A percentile compares a stretch with the other conserved stretches of the same genome.
Conservation (phyloP, 208 protist species). For the Giardia muris region DNA sequence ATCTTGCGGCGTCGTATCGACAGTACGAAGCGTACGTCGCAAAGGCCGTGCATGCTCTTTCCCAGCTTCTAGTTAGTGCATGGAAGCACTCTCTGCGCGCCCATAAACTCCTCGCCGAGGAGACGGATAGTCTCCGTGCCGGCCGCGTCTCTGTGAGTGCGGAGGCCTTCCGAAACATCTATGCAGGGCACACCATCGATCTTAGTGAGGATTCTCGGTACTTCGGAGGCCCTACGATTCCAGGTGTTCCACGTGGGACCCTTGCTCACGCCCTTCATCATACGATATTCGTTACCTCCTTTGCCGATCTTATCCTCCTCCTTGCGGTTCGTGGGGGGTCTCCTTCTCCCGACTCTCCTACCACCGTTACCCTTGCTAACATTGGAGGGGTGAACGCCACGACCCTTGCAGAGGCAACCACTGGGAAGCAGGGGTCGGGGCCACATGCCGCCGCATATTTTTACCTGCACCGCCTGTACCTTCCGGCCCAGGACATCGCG, state of each 20-base stretch:
- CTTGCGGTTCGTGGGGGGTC: neutral
- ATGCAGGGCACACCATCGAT: neutral
- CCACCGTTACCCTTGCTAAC: neutral
- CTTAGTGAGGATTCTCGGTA: neutral
- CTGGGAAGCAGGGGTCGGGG: neutral
- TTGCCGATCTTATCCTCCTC: neutral
- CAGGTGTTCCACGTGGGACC: neutral
- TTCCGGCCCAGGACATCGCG: neutral
- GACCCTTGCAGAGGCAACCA: neutral
- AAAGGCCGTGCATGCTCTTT: constrained; percentile 13
- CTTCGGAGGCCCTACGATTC: neutral
- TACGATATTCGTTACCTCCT: neutral
- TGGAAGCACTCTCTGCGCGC: neutral
- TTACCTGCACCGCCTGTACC: neutral
- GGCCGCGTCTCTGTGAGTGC: neutral
- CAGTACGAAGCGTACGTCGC: neutral
- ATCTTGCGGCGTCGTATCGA: neutral
- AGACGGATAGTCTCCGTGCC: neutral
- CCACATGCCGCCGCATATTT: neutral
- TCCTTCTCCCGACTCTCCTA: neutral
- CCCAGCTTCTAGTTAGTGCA: neutral
- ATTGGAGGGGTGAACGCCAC: neutral
- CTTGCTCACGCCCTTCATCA: neutral
- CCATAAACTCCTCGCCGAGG: neutral
- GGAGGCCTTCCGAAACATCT: neutral